Conservation (phyloP, 2,329 filamentous ascomycete species). For the Epichloe elymi region DNA sequence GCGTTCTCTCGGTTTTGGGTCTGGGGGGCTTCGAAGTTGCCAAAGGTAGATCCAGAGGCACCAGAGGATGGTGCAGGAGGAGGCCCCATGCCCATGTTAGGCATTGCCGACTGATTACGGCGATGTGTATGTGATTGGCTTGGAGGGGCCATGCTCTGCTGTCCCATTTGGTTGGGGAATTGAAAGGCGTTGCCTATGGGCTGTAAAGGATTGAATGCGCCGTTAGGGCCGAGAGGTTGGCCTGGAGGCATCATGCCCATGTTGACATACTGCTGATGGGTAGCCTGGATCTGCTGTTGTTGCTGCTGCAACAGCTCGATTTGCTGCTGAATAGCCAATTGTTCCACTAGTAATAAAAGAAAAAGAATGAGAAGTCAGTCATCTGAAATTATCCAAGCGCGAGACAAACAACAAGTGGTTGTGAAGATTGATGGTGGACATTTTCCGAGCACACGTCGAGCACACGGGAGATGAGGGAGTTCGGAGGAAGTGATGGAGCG, state of each 20-base stretch:
- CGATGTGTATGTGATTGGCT: constrained; percentile 77
- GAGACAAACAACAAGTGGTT: neutral
- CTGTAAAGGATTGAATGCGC: constrained; percentile 66
- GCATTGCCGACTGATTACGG: constrained; percentile 93
- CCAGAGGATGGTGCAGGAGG: constrained; percentile 88
- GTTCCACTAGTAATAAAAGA: constrained; percentile 57
- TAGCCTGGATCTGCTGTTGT: constrained; percentile 93
- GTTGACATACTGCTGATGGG: constrained; percentile 94
- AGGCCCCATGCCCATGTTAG: constrained; percentile 79
- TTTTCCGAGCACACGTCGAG: neutral
- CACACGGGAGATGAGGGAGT: neutral
- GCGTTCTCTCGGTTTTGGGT: constrained; percentile 22
- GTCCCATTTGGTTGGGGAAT: constrained; percentile 66
- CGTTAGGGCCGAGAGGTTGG: constrained; percentile 58
- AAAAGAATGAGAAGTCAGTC: constrained; percentile 1
- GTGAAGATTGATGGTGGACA: neutral
- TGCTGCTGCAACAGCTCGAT: constrained; percentile 96
- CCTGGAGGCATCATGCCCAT: constrained; percentile 88
- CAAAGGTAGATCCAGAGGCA: constrained; percentile 64
- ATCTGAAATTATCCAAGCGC: neutral
- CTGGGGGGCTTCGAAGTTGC: constrained; percentile 57
- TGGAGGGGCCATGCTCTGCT: constrained; percentile 65
- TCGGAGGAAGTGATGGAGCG: neutral
- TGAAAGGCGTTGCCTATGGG: constrained; percentile 78
- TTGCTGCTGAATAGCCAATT: constrained; percentile 94